Evolutionary conservation across 768 basidiomycete species (phyloP), one percentile per base, ranked within the genome.

Genomic region (Lentinus tigrinus): DNA sequence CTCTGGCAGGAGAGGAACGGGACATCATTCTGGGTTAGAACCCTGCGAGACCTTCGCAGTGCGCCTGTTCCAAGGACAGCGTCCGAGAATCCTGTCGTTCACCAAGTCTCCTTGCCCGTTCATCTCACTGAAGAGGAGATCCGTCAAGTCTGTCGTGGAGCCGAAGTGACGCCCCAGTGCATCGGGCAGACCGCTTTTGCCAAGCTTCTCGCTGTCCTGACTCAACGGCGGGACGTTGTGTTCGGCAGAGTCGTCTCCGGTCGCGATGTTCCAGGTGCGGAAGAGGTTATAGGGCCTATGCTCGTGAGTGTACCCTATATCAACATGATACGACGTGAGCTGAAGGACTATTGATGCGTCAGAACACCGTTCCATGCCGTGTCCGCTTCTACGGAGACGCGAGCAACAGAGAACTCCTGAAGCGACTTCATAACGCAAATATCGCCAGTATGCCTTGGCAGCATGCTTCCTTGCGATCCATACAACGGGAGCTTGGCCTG

Each of bases 241-340:
- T 81, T 81, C 55, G 80, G 79, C 0, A 77, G 78, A 47, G 75
- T 77, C 17, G 69, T 81, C 5, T 79, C 79, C 17, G 80, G 80
- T 42, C 69, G 80, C 52, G 73, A 69, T 43, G 68, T 76, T 16
- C 72, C 72, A 21, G 72, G 70, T 36, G 72, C 75, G 9, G 79
- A 81, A 62, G 66, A 73, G 10, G 77, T 79, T 2, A 72, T 81
- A 50, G 80, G 80, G 4, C 80, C 80, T 5, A 73, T 79, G 54
- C 63, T 81, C 56, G 80, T 81, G 50, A 62, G 77, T 67, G 49
- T 39, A 36, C 31, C 13, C 21, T 14, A 6, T 3, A 48, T 44
- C 19, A 17, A 13, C n/a, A 31, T 6, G 3, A 11, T 10, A 24
- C 43, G 27, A 11, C 4, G 27, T 37, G 24, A 56, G 60, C 36